Evolutionary conservation across 768 basidiomycete species (phyloP).

Genomic region (Podaxis sp.): DNA sequence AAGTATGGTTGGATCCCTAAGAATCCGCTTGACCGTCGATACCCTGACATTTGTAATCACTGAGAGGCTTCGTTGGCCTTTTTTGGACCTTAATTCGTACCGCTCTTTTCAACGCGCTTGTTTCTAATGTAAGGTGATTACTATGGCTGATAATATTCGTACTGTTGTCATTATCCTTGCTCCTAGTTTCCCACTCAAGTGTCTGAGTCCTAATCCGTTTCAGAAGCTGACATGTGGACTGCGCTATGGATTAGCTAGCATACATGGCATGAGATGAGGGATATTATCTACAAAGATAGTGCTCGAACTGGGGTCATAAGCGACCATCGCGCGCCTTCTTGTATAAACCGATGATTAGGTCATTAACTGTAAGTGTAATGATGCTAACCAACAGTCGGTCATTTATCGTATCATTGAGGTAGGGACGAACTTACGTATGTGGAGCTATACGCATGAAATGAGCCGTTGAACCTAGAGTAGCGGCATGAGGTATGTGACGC

Average conservation of each 20-base stretch:
- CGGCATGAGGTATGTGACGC: background rate
- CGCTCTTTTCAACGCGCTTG: background rate
- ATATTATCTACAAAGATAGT: background rate
- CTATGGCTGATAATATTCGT: background rate
- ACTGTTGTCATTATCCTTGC: too few species aligned
- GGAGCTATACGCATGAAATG: constrained; percentile 93
- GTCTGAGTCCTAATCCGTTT: too few species aligned
- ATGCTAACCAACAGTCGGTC: constrained; percentile 47
- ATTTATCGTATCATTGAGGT: background rate
- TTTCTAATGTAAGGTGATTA: background rate
- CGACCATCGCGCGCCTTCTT: constrained; percentile 35
- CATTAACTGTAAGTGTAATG: constrained; percentile 87
- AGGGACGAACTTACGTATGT: constrained; percentile 62
- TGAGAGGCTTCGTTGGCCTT: constrained; percentile 23
- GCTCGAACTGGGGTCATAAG: constrained; percentile 34
- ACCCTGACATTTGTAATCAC: constrained; percentile 42
- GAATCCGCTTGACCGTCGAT: constrained; percentile 42
- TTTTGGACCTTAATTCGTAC: background rate
- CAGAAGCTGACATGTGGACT: too few species aligned
- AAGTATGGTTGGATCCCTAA: constrained; percentile 82
- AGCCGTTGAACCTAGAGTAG: constrained; percentile 76
- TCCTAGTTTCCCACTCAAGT: too few species aligned
- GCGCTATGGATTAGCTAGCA: too few species aligned
- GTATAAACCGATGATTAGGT: constrained; percentile 70
- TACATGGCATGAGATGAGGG: too few species aligned